These are phyloP conservation scores for Malus hybrid DNA, from an alignment of 331 rosid genomes.

Conservation along the genomic window DNA sequence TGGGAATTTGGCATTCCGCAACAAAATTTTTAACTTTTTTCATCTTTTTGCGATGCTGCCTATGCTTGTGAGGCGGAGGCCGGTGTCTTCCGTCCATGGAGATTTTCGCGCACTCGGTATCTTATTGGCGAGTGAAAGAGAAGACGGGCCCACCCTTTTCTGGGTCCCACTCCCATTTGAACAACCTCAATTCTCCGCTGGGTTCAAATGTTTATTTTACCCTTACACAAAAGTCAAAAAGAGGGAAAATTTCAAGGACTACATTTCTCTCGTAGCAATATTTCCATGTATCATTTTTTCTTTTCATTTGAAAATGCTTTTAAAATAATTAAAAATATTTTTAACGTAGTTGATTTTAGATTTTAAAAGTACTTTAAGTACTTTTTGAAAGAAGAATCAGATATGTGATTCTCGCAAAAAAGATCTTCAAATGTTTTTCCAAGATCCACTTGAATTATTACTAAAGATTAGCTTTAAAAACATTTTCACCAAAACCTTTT, in stretches of 20 bases:
- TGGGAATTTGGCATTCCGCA: not conserved
- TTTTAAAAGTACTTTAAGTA: too few relatives aligned
- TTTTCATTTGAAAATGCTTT: accelerated
- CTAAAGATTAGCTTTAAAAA: too few relatives aligned
- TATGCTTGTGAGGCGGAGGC: not conserved
- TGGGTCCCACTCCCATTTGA: not conserved
- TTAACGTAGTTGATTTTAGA: accelerated
- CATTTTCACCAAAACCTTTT: too few relatives aligned
- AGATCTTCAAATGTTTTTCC: too few relatives aligned
- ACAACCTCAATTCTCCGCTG: not conserved
- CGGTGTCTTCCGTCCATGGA: not conserved
- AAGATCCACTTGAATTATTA: too few relatives aligned
- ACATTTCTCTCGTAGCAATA: not conserved
- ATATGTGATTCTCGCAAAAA: too few relatives aligned
- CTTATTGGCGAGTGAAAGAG: not conserved
- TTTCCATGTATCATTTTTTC: not conserved
- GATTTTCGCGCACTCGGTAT: not conserved
- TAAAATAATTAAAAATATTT: too few relatives aligned
- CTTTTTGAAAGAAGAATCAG: too few relatives aligned
- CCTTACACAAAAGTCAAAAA: not conserved
- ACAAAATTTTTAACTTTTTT: not conserved
- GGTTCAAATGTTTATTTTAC: not conserved
- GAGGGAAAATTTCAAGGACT: not conserved
- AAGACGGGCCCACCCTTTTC: not conserved
- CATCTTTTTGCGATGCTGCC: not conserved